phyloP scores from a whole-genome alignment of 148 eudicot genomes.

The Rhododendron molle region DNA sequence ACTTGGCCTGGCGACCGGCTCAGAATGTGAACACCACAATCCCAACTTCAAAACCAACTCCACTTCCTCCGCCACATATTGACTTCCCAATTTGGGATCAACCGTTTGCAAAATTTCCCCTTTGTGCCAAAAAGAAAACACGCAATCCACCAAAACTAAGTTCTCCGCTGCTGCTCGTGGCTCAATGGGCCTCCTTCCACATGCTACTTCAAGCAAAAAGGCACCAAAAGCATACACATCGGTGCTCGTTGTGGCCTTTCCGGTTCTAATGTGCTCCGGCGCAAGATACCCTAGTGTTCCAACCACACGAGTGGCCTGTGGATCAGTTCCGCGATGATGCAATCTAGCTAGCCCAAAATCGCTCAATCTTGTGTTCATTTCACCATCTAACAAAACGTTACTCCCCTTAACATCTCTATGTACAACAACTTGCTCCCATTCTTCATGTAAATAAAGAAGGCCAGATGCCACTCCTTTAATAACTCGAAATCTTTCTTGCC shows the following conservation, averaged over 20 bases:
- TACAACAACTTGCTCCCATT: constrained; percentile 33
- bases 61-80: constrained; percentile 11
- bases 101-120: not conserved
- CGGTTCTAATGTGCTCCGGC: constrained; percentile 30
- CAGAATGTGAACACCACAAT: constrained; percentile 26
- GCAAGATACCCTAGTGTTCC: constrained; percentile 45
- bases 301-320: constrained; percentile 22
- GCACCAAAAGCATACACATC: constrained; percentile 46
- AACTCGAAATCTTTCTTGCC: constrained; percentile 31
- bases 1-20: constrained; percentile 31
- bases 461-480: constrained; percentile 39
- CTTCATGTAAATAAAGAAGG: constrained; percentile 30
- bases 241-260: constrained; percentile 31
- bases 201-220: constrained; percentile 30
- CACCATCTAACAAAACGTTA: constrained; percentile 33
- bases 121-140: constrained; percentile 8
- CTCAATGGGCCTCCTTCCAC: constrained; percentile 38
- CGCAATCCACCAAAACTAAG: constrained; percentile 16
- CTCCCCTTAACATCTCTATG: constrained; percentile 45
- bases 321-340: constrained; percentile 28
- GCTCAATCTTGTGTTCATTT: constrained; percentile 29
- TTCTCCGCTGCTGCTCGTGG: constrained; percentile 7
- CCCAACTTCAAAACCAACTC: constrained; percentile 39
- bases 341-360: constrained; percentile 43
- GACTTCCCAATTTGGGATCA: constrained; percentile 9